Base-by-base conservation (phyloP, 2,329 filamentous ascomycete species). In the Aspergillus arachidicola region DNA sequence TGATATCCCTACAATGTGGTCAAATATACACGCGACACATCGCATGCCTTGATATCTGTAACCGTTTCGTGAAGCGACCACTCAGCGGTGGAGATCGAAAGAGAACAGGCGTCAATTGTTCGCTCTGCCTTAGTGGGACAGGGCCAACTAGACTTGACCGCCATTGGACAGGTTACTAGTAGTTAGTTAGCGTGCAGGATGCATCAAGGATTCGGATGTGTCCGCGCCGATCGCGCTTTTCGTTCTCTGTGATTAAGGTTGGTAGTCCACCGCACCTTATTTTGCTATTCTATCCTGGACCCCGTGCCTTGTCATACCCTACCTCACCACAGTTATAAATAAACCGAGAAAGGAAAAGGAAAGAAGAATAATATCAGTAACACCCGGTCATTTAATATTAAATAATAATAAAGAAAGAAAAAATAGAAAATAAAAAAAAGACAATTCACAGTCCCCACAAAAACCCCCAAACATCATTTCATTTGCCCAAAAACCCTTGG, bases 201-300 rank as follows among this genome's bases (percentile, higher is more conserved):
- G 48, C 48, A 32, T 51, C 16, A 51, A 30, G 48, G 48, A 51
- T 51, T 51, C 48, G 48, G 48, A 51, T 51, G 48, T 32, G 48
- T 51, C 48, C 48, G 48, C 48, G 48, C 16, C 48, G 48, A 51
- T 32, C 48, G 48, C 28, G 48, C 48, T 51, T 19, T 21, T 32
- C 26, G 46, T 30, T 30, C 48, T 32, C 16, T 51, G 28, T 51
- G 9, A 51, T 51, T 32, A 51, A 34, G 28, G 48, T 51, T 32
- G 21, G 23, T 23, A 23, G 23, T 23, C 23, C 14, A 51, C 28
- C 48, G 23, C 23, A 30, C 46, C 46, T 50, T 50, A 28, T 32
- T 32, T 51, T 32, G n/a, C 48, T n/a, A 7, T 32, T n/a, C 48
- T n/a, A 14, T 32, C 45, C 45, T 26, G 16, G 38, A 26, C 23